phyloP scores from a whole-genome alignment of 2,329 filamentous ascomycete genomes.

The Cyphellophora europaea region DNA sequence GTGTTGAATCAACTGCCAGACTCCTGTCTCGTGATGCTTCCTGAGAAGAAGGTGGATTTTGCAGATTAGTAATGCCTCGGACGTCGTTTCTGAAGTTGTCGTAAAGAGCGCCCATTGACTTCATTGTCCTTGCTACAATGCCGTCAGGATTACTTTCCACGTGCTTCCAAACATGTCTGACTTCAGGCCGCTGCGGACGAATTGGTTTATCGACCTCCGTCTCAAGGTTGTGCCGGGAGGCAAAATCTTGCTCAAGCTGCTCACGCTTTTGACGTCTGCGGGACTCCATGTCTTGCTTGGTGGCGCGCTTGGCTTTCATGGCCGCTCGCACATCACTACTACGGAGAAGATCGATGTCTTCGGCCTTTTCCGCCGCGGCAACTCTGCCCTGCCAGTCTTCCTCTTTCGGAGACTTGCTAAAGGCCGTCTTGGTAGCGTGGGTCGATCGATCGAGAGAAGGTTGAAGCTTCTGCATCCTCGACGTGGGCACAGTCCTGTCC shows the following conservation, averaged over 20 bases:
- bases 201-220: conserved; percentile 1
- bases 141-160: conserved; percentile 15
- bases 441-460: neutral
- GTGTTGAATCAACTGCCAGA: conserved; percentile 4
- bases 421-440: neutral
- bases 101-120: conserved; percentile 10
- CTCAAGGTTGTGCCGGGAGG: neutral
- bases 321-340: conserved; percentile 27
- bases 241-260: conserved; percentile 2
- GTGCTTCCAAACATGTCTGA: conserved; percentile 14
- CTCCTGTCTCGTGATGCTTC: neutral
- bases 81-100: conserved; percentile 12
- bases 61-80: neutral
- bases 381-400: neutral
- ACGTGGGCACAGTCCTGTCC: neutral
- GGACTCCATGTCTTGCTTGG: conserved; percentile 16
- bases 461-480: neutral
- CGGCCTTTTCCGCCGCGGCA: conserved; percentile 3
- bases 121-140: conserved; percentile 18
- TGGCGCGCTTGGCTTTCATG: conserved; percentile 17
- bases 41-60: neutral
- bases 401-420: neutral
- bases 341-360: conserved; percentile 25
- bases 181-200: conserved; percentile 1
- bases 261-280: neutral